phyloP scores from a whole-genome alignment of 306 rosid species.

The Castanea mollissima region DNA sequence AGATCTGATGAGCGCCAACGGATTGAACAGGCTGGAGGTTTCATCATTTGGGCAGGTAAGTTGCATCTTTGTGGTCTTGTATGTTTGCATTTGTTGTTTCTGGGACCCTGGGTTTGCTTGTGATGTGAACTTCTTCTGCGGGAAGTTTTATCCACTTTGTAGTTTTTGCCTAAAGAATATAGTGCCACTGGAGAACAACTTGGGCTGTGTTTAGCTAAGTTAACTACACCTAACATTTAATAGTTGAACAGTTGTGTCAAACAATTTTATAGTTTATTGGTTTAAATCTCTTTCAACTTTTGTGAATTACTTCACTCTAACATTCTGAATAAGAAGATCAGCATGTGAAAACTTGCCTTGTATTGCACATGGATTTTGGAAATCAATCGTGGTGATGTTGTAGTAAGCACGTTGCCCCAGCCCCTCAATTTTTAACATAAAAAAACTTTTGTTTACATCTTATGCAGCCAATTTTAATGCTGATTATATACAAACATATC shows the following conservation, averaged over 20 bases:
- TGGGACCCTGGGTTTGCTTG: not conserved
- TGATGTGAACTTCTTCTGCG: not conserved
- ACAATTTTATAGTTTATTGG: not conserved
- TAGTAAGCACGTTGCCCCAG: too few relatives aligned
- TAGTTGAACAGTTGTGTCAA: not conserved
- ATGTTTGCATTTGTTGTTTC: not conserved
- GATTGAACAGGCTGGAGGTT: slow-evolving; percentile 91
- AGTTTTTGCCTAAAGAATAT: not conserved
- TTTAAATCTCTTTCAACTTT: not conserved
- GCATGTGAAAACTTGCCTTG: too few relatives aligned
- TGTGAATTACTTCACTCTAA: not conserved
- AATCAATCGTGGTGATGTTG: too few relatives aligned
- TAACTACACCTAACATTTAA: not conserved
- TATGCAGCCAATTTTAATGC: too few relatives aligned
- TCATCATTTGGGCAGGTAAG: slow-evolving; percentile 84
- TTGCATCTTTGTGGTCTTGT: slow-evolving; percentile 7
- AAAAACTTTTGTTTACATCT: too few relatives aligned
- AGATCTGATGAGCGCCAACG: slow-evolving; percentile 81
- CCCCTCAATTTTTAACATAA: too few relatives aligned
- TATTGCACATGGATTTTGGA: too few relatives aligned
- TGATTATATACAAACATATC: too few relatives aligned
- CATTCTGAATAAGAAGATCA: not conserved
- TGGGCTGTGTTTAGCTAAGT: not conserved
- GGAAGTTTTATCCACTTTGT: not conserved
- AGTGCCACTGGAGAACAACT: not conserved